phyloP scores from a whole-genome alignment of 2,329 filamentous ascomycete species.

The Diaporthe caulivora region DNA sequence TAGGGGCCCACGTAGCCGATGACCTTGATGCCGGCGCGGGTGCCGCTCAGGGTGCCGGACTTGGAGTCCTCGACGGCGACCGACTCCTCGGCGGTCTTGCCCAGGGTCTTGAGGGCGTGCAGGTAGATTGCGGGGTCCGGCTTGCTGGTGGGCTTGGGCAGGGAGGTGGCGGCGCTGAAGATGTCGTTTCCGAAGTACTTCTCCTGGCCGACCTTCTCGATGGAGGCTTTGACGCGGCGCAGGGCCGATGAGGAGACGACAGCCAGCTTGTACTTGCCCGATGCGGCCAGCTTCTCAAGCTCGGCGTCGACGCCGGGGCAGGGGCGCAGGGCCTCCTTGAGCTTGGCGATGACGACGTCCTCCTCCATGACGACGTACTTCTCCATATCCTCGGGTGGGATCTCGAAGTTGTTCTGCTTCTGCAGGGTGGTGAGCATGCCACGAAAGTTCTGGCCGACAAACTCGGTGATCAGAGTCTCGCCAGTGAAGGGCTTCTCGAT shows the following conservation, averaged over 20 bases:
- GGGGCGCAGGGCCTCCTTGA: slow-evolving; percentile 74
- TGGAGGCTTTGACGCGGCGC: slow-evolving; percentile 80
- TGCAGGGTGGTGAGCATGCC: slow-evolving; percentile 87
- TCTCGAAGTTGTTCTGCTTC: slow-evolving; percentile 79
- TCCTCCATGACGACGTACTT: slow-evolving; percentile 82
- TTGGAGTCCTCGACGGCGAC: slow-evolving; percentile 91
- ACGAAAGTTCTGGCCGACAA: slow-evolving; percentile 94
- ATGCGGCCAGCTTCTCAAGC: slow-evolving; percentile 72
- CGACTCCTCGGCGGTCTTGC: slow-evolving; percentile 77
- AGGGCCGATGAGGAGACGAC: slow-evolving; percentile 87
- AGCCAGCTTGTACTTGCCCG: slow-evolving; percentile 77
- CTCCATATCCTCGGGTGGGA: slow-evolving; percentile 77
- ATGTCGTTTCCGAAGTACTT: slow-evolving; percentile 84
- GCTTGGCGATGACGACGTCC: slow-evolving; percentile 85
- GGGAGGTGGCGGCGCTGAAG: slow-evolving; percentile 85
- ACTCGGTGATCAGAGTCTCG: slow-evolving; percentile 83
- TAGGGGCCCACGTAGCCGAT: slow-evolving; percentile 91
- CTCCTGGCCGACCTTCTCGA: slow-evolving; percentile 83
- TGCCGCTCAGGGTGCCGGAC: slow-evolving; percentile 81
- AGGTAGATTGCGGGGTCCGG: slow-evolving; percentile 92
- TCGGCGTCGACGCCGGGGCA: slow-evolving; percentile 77
- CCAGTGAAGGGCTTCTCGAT: slow-evolving; percentile 77
- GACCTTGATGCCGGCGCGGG: slow-evolving; percentile 82
- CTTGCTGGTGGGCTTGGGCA: slow-evolving; percentile 86
- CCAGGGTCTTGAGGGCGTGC: slow-evolving; percentile 79